Evolutionary conservation across 2,329 filamentous ascomycete genomes (phyloP), one percentile per base, ranked within the genome.

Genomic region (Sporothrix schenckii): DNA sequence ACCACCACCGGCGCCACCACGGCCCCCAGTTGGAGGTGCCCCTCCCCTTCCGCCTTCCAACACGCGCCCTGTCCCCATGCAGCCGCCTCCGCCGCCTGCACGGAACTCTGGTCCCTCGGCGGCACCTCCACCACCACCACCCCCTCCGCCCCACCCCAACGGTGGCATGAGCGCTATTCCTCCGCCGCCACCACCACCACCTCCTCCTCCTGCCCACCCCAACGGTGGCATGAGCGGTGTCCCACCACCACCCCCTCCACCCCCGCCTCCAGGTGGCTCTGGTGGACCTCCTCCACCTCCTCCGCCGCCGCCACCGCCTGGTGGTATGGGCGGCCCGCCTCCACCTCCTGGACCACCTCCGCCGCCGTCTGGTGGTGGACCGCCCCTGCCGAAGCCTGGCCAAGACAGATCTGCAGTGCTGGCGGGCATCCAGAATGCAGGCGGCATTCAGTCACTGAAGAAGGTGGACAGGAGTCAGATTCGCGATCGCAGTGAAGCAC

Each of bases 381-480:
- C 87, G 2, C 80, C 80, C 3, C 74, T 83, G 16, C 81, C 84
- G 3, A 72, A 79, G 13, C 79, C 80, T 47, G 83, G 84, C 50
- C 73, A 80, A 68, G 80, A 80, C 71, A 89, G 86, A 75, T 83
- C 83, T 73, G 91, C 88, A 69, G 81, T 92, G 77, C 82, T 91
- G 74, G 90, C 88, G 58, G 87, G 90, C 76, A 95, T 95, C 73
- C 89, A 91, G 73, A 88, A 87, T 66, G 87, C 88, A 16, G 89
- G 89, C 54, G 89, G 89, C 72, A 87, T 91, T 72, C 86, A 82
- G 30, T 82, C 88, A 27, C 84, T 95, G 76, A 93, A 90, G 81
- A 94, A 94, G 80, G 91, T 94, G 44, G 88, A 91, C 73, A 86
- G 88, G 72, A 80, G 76, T 72, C 84, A 92, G 79, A 92, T 94